phyloP scores from a whole-genome alignment of 106 monocot genomes.

The Hemerocallis citrina region DNA sequence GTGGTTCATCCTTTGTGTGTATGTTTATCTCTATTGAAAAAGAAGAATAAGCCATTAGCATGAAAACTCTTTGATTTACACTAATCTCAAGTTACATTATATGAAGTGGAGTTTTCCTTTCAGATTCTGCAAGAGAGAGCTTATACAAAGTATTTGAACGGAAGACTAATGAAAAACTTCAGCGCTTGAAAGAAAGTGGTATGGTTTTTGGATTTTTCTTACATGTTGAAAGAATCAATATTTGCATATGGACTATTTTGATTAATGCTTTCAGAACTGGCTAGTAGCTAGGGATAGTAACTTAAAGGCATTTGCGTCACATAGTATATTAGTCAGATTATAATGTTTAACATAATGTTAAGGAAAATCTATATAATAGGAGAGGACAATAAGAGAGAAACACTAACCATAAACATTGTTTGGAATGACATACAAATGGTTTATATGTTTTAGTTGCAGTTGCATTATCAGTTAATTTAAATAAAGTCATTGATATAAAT shows the following conservation, averaged over 20 bases:
- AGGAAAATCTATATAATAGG: not conserved
- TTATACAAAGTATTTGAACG: constrained; percentile 53
- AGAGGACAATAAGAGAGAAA: not conserved
- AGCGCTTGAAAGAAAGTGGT: constrained; percentile 84
- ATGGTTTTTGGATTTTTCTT: constrained; percentile 17
- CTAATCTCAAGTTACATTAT: not conserved
- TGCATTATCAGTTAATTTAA: not conserved
- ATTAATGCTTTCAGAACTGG: not conserved
- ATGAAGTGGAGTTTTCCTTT: constrained; percentile 1
- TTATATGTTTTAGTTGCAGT: not conserved
- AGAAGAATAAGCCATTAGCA: too few relatives aligned
- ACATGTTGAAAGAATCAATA: not conserved
- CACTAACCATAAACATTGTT: not conserved
- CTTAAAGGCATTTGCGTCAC: not conserved
- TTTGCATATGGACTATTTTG: not conserved
- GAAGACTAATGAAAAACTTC: constrained; percentile 78
- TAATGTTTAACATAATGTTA: not conserved
- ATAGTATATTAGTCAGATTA: not conserved
- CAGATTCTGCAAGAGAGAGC: constrained; percentile 65
- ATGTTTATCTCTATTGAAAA: too few relatives aligned
- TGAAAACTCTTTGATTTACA: not conserved
- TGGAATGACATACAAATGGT: not conserved
- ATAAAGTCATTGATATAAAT: not conserved
- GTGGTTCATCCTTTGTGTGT: too few relatives aligned
- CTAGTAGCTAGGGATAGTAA: not conserved